Evolutionary conservation across 257 asterid species (phyloP).

Genomic region (Ilex asprella): DNA sequence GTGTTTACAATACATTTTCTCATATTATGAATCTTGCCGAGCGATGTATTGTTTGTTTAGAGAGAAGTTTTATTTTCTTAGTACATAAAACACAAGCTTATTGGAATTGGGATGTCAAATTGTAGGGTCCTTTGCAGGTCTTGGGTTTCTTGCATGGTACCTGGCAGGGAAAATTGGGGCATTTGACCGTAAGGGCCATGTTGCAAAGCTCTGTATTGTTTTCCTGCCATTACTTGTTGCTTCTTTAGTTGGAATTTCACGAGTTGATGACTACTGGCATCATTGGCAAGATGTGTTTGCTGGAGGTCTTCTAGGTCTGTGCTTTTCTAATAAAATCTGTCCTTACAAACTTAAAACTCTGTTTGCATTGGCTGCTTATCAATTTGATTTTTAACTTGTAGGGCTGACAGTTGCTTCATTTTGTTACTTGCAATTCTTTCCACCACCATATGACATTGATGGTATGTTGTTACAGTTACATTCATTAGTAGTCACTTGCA

Average conservation of each 20-base stretch:
- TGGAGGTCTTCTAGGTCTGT: constrained; percentile 62
- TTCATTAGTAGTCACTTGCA: neutral
- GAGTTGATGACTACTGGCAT: constrained; percentile 88
- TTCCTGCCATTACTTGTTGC: constrained; percentile 65
- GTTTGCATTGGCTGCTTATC: neutral
- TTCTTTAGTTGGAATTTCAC: constrained; percentile 73
- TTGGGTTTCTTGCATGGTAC: constrained; percentile 74
- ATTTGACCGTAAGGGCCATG: constrained; percentile 71
- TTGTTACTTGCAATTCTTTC: constrained; percentile 90
- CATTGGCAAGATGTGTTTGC: constrained; percentile 82
- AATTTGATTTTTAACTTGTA: constrained; percentile 31
- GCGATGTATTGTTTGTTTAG: neutral
- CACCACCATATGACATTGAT: constrained; percentile 76
- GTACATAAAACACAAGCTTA: constrained; percentile 9
- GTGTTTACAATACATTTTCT: too few species aligned
- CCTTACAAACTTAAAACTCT: neutral
- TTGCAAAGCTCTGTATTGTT: constrained; percentile 64
- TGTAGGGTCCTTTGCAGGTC: constrained; percentile 89
- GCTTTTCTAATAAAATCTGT: neutral
- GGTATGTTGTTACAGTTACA: constrained; percentile 33
- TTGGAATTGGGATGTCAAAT: constrained; percentile 15
- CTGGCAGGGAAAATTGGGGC: constrained; percentile 60
- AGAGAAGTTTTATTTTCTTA: constrained; percentile 2
- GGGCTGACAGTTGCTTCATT: constrained; percentile 76
- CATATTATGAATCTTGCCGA: too few species aligned